Conservation (phyloP, 768 basidiomycete genomes). For the Suillus paluster region DNA sequence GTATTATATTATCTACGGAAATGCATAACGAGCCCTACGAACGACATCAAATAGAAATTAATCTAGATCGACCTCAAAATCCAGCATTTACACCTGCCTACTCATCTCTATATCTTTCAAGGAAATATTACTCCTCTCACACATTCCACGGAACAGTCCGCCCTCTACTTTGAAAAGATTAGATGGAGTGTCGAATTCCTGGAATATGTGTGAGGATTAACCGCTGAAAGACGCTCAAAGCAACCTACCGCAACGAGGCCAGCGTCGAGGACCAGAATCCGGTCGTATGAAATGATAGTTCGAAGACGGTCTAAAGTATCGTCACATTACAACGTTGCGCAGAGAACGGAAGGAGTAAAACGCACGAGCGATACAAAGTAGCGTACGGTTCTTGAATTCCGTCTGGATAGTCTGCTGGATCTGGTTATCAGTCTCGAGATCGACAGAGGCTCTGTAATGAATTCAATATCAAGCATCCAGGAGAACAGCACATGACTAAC, state of each 20-base stretch:
- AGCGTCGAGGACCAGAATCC: slow-evolving; percentile 68
- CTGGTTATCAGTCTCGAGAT: slow-evolving; percentile 54
- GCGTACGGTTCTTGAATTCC: slow-evolving; percentile 52
- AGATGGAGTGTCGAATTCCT: slow-evolving; percentile 60
- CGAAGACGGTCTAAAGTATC: slow-evolving; percentile 43
- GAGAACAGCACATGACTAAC: slow-evolving; percentile 34
- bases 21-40: no score
- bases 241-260: slow-evolving; percentile 56
- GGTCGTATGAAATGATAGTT: slow-evolving; percentile 63
- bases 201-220: not conserved
- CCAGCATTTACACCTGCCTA: not conserved
- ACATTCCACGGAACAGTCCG: slow-evolving; percentile 67
- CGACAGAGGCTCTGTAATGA: slow-evolving; percentile 37
- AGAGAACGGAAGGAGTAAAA: slow-evolving; percentile 21
- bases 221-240: not conserved
- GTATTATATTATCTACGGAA: no score
- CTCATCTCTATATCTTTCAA: slow-evolving; percentile 44
- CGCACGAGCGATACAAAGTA: slow-evolving; percentile 51
- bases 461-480: slow-evolving; percentile 1
- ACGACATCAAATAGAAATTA: no score
- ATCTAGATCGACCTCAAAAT: no score
- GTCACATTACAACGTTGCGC: not conserved
- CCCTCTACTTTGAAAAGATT: slow-evolving; percentile 34
- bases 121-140: slow-evolving; percentile 56
- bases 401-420: slow-evolving; percentile 52